Base-by-base conservation (phyloP, 345 rosid genomes). In the Anacardium occidentale region DNA sequence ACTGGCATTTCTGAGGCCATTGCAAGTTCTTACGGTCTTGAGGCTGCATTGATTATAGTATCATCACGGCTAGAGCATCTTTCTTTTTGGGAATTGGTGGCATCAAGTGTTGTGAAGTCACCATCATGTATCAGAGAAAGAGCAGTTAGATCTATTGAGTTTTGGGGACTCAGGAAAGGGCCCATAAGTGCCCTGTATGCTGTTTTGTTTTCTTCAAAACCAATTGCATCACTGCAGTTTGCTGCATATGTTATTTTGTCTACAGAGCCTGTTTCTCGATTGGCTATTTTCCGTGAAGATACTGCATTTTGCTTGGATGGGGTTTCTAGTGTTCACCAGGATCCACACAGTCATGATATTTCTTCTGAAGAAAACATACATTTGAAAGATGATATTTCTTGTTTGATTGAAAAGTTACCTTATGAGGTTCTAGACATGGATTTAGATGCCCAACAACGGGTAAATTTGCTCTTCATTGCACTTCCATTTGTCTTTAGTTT, bases 1-100 rank as follows among this genome's bases (percentile, higher is more conserved):
- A 87, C 92, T 22, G 96, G 98, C 64, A 83, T 92, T 83, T 81
- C 88, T 56, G 98, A 94, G 87, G 91, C 98, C 68, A 86, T 94
- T 62, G 95, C 92, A 52, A 80, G 76, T 68, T 84, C 90, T 47
- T 84, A 77, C 71, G 67, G 83, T 79, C 64, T 48, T 73, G 91
- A 87, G 76, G 98, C 91, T 77, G 92, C 95, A 71, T 82, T 83
- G 42, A 77, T 86, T 60, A 74, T 92, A 69, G 85, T 91, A 44
- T 80, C 84, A 76, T 88, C 89, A 71, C 86, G 97, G 60, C 70
- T 83, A 77, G 77, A 74, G 73, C 80, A 82, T 82, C 70, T 74
- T 60, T 85, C 75, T 55, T 89, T 92, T 83, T 92, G 98, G 98
- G 88, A 92, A 73, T 76, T 83, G 77, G 92, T 94, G 70, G 97